These are phyloP conservation scores for Clausena lansium DNA, from an alignment of 345 rosid species.

Conservation along the genomic window DNA sequence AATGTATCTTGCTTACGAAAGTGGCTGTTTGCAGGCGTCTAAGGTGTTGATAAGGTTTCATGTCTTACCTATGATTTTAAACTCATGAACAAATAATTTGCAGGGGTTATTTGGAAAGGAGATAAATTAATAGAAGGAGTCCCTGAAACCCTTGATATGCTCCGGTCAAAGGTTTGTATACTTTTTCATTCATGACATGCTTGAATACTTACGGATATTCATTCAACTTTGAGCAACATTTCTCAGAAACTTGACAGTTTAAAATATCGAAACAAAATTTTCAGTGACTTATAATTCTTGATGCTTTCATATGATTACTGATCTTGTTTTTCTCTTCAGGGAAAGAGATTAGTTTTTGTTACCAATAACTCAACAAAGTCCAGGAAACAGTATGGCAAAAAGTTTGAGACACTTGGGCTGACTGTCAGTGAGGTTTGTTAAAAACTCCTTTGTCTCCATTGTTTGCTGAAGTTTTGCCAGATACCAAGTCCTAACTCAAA, in stretches of 20 bases:
- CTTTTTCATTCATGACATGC: neutral
- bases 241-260: neutral
- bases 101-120: conserved; percentile 98
- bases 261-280: neutral
- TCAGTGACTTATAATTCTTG: neutral
- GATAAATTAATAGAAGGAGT: conserved; percentile 94
- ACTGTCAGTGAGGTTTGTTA: conserved; percentile 66
- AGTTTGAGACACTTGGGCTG: conserved; percentile 91
- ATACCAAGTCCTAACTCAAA: neutral
- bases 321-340: conserved; percentile 38
- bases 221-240: neutral
- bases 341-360: conserved; percentile 89
- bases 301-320: neutral
- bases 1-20: neutral
- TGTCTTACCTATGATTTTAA: neutral
- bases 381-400: conserved; percentile 93
- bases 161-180: conserved; percentile 74
- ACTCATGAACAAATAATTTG: conserved; percentile 8
- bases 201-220: neutral
- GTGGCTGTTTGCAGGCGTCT: neutral
- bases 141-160: conserved; percentile 93
- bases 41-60: neutral
- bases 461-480: neutral
- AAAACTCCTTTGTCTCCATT: neutral
- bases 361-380: conserved; percentile 98